Conservation (phyloP, 2,329 filamentous ascomycete species). For the Aureobasidium sp. region DNA sequence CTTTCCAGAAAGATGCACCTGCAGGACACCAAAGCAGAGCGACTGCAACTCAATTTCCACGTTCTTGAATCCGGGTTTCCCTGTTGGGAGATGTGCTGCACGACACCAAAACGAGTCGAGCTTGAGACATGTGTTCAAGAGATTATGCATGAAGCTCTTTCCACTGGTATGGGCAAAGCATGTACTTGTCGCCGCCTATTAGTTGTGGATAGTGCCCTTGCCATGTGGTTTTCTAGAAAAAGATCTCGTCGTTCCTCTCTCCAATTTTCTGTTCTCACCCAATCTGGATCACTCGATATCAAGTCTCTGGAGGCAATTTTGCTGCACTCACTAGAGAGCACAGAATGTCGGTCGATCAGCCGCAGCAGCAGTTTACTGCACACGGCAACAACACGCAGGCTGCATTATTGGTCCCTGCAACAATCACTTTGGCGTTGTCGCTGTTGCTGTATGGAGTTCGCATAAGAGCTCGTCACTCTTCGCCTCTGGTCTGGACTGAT, state of each 20-base stretch:
- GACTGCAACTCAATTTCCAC: background rate
- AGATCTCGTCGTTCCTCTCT: background rate
- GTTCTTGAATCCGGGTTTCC: background rate
- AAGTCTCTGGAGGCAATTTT: background rate
- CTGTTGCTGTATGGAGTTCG: slow-evolving; percentile 2
- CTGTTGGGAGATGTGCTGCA: background rate
- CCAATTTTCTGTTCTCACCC: background rate
- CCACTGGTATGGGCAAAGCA: background rate
- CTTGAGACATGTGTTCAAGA: background rate
- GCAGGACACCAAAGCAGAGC: slow-evolving; percentile 1
- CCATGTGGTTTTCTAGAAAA: background rate
- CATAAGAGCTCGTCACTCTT: background rate
- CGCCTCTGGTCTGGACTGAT: slow-evolving; percentile 2
- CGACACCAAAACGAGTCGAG: background rate
- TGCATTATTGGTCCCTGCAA: background rate
- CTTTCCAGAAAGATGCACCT: background rate
- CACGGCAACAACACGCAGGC: background rate
- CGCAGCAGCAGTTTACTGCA: background rate
- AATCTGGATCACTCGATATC: background rate
- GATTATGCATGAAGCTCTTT: slow-evolving; percentile 10
- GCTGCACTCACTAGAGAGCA: background rate
- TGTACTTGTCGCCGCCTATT: background rate
- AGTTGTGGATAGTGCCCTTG: background rate
- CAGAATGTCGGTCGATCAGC: background rate
- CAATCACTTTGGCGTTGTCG: background rate